These are phyloP conservation scores for Yarrowia yakushimensis DNA, from an alignment of 805 yeast species.

Conservation along the genomic window DNA sequence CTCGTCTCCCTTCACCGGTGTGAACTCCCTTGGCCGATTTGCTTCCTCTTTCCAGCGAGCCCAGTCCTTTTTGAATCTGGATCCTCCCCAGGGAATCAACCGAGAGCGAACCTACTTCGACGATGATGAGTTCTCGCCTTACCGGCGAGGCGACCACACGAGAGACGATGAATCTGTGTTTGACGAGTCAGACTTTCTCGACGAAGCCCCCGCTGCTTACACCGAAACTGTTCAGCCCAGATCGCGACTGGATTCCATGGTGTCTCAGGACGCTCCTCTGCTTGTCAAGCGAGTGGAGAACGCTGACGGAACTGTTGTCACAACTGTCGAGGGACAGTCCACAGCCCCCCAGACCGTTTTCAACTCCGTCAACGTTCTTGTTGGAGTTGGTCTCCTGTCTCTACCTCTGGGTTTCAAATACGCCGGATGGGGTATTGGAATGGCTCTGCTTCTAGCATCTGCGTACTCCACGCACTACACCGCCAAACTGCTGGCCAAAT, in stretches of 20 bases:
- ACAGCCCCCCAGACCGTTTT: slow-evolving; percentile 65
- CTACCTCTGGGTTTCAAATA: slow-evolving; percentile 58
- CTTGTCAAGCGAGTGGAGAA: slow-evolving; percentile 64
- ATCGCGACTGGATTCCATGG: slow-evolving; percentile 28
- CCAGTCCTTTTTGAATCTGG: slow-evolving; percentile 62
- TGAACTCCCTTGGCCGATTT: slow-evolving; percentile 68
- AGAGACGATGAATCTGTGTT: slow-evolving; percentile 9
- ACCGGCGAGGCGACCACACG: neutral
- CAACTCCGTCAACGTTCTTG: slow-evolving; percentile 58
- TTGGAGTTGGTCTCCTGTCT: slow-evolving; percentile 65
- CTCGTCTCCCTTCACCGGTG: slow-evolving; percentile 9
- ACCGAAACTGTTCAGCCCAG: slow-evolving; percentile 17
- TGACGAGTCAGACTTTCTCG: slow-evolving; percentile 26
- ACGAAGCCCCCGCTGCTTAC: slow-evolving; percentile 22
- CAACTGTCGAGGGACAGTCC: slow-evolving; percentile 76
- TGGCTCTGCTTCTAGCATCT: slow-evolving; percentile 53
- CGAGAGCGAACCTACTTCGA: slow-evolving; percentile 60
- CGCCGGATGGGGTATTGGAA: slow-evolving; percentile 59
- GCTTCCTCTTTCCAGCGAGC: slow-evolving; percentile 79
- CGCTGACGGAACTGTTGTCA: slow-evolving; percentile 62
- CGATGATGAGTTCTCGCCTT: slow-evolving; percentile 44
- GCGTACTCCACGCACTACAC: slow-evolving; percentile 72
- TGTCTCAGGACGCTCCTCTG: slow-evolving; percentile 49
- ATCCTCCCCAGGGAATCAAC: slow-evolving; percentile 38
- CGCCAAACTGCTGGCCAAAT: slow-evolving; percentile 66